Conservation (phyloP, 73 alveolate species). For the Uronychia binucleata region DNA sequence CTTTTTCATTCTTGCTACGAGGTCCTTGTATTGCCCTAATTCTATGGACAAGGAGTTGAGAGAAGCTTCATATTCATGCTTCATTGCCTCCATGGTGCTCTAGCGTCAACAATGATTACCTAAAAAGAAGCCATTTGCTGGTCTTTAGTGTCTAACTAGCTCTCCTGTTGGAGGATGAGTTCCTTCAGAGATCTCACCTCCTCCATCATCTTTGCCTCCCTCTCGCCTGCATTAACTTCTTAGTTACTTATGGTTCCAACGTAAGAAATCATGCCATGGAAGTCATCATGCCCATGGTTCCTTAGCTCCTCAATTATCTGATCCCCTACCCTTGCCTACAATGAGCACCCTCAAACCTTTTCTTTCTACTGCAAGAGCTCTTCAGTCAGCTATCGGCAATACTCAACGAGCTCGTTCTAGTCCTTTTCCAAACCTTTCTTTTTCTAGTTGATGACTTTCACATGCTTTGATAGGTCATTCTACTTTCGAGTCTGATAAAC, state of each 20-base stretch:
- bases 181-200: not conserved
- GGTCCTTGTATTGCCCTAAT: not conserved
- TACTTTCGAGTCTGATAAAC: not conserved
- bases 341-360: not conserved
- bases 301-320: too few relatives aligned
- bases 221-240: not conserved
- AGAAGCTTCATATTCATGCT: not conserved
- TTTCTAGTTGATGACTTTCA: not conserved
- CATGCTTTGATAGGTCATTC: not conserved
- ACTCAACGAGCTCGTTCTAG: not conserved
- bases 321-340: not conserved
- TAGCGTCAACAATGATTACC: too few relatives aligned
- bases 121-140: not conserved
- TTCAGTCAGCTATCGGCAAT: not conserved
- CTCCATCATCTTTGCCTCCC: not conserved
- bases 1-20: not conserved
- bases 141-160: not conserved
- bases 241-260: not conserved
- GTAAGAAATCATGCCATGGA: not conserved
- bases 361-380: not conserved
- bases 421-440: not conserved
- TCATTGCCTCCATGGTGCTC: not conserved
- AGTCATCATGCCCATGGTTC: not conserved
- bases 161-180: not conserved
- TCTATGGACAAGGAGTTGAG: not conserved